Percentiles rank a stretch among this genome's conserved stretches.
Conservation (phyloP, 495 filamentous ascomycete species). For the Aspergillus coremiiformis region DNA sequence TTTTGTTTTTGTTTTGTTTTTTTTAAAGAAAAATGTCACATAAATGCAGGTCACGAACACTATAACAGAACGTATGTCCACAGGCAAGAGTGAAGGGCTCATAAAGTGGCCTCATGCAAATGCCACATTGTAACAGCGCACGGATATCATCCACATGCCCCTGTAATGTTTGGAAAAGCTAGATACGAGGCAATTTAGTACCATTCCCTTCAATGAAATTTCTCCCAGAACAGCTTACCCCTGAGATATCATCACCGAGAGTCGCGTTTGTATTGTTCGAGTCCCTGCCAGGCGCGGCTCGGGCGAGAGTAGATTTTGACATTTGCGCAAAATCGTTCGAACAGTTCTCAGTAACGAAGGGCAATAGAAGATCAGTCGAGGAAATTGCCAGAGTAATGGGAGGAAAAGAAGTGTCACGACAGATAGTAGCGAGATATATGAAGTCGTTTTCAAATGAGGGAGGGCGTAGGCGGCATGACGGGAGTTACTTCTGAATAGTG, state of each 20-base stretch:
- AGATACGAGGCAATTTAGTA: conserved; percentile 11
- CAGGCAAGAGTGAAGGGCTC: conserved; percentile 66
- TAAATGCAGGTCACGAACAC: conserved; percentile 30
- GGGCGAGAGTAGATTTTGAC: conserved; percentile 8
- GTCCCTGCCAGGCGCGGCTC: conserved; percentile 1
- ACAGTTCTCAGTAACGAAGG: background rate
- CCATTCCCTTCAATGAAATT: background rate
- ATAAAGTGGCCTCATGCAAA: conserved; percentile 62
- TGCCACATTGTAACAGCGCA: conserved; percentile 53
- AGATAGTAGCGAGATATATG: background rate
- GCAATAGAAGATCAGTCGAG: background rate
- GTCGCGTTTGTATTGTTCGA: conserved; percentile 10
- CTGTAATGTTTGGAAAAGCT: conserved; percentile 44
- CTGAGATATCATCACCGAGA: conserved; percentile 20
- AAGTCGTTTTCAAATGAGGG: conserved; percentile 4
- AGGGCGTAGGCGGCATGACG: conserved; percentile 6
- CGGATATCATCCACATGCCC: conserved; percentile 45
- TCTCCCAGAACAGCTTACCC: conserved; percentile 20
- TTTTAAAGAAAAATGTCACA: background rate
- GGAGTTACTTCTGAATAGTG: conserved; percentile 3
- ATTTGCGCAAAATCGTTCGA: conserved; percentile 2
- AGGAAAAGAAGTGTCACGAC: background rate
- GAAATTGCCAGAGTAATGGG: background rate
- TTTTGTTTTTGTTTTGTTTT: too few species aligned
- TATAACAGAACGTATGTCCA: conserved; percentile 72